Evolutionary conservation across 2,329 filamentous ascomycete genomes (phyloP).

Genomic region (Fusarium humuli): DNA sequence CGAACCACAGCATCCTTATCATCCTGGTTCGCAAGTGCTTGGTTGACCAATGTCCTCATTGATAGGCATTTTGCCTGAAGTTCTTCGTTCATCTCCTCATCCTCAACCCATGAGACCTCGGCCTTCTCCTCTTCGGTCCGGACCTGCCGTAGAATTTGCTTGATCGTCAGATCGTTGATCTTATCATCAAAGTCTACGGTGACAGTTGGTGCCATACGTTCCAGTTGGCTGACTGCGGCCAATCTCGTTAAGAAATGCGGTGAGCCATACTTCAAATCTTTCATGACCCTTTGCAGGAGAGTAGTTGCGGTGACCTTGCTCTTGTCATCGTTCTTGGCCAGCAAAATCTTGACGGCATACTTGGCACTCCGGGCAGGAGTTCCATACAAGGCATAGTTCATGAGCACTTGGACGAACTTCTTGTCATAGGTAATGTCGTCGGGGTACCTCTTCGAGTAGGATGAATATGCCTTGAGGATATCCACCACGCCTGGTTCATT

Average conservation of each 20-base stretch:
- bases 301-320: slow-evolving; percentile 86
- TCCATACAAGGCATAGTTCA: slow-evolving; percentile 85
- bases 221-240: slow-evolving; percentile 78
- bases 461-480: slow-evolving; percentile 92
- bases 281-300: slow-evolving; percentile 79
- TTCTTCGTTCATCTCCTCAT: slow-evolving; percentile 79
- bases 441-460: slow-evolving; percentile 88
- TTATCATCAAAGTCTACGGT: slow-evolving; percentile 78
- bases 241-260: slow-evolving; percentile 81
- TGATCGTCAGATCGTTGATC: slow-evolving; percentile 82
- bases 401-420: slow-evolving; percentile 83
- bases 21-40: slow-evolving; percentile 73
- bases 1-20: slow-evolving; percentile 66
- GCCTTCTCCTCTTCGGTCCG: slow-evolving; percentile 69
- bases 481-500: slow-evolving; percentile 85
- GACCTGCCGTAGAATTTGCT: slow-evolving; percentile 78
- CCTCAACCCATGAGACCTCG: slow-evolving; percentile 74
- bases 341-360: slow-evolving; percentile 90
- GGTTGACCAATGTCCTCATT: slow-evolving; percentile 87
- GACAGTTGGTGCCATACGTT: slow-evolving; percentile 78
- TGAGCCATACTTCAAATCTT: slow-evolving; percentile 78
- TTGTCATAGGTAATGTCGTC: slow-evolving; percentile 84
- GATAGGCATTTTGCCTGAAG: slow-evolving; percentile 86
- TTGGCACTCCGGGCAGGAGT: slow-evolving; percentile 87
- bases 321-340: slow-evolving; percentile 79